These are phyloP conservation scores for Hericium coralloides DNA, from an alignment of 768 basidiomycete species.

Conservation along the genomic window DNA sequence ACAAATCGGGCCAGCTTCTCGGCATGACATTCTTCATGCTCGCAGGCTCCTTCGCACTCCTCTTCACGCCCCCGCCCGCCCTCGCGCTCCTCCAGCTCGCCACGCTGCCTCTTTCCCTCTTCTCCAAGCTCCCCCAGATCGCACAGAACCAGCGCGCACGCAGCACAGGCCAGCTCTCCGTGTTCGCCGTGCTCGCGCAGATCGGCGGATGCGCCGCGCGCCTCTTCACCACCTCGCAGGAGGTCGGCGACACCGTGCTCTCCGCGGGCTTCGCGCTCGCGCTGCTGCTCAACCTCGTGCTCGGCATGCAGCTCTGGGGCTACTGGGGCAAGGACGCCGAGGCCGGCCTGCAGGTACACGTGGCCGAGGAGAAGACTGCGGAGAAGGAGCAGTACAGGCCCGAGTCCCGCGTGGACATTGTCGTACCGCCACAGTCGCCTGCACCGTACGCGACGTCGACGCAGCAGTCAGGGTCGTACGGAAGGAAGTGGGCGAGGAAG, in stretches of 20 bases:
- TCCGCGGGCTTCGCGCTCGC: conserved; percentile 80
- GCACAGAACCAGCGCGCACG: conserved; percentile 61
- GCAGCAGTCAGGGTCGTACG: conserved; percentile 29
- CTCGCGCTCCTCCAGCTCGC: conserved; percentile 71
- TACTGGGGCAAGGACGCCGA: conserved; percentile 61
- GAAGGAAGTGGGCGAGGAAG: conserved; percentile 67
- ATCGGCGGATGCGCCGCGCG: conserved; percentile 85
- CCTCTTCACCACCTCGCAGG: conserved; percentile 87
- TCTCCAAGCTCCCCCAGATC: conserved; percentile 95
- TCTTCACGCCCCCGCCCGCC: conserved; percentile 33
- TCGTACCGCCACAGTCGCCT: conserved; percentile 34
- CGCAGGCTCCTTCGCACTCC: conserved; percentile 32
- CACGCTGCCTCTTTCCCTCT: conserved; percentile 85
- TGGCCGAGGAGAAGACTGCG: conserved; percentile 15
- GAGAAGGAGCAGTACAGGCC: conserved; percentile 8
- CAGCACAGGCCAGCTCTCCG: conserved; percentile 90
- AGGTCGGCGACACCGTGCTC: conserved; percentile 78
- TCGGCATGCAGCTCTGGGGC: conserved; percentile 77
- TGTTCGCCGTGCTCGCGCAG: conserved; percentile 85
- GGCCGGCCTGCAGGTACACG: conserved; percentile 10
- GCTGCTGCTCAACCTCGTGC: conserved; percentile 70
- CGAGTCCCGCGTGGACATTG: conserved; percentile 30
- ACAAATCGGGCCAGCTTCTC: conserved; percentile 24
- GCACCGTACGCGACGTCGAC: conserved; percentile 25
- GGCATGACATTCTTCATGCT: conserved; percentile 25